Evolutionary conservation across 768 basidiomycete species (phyloP), one percentile per base, ranked within the genome.

Genomic region (Leccinellum albellum): DNA sequence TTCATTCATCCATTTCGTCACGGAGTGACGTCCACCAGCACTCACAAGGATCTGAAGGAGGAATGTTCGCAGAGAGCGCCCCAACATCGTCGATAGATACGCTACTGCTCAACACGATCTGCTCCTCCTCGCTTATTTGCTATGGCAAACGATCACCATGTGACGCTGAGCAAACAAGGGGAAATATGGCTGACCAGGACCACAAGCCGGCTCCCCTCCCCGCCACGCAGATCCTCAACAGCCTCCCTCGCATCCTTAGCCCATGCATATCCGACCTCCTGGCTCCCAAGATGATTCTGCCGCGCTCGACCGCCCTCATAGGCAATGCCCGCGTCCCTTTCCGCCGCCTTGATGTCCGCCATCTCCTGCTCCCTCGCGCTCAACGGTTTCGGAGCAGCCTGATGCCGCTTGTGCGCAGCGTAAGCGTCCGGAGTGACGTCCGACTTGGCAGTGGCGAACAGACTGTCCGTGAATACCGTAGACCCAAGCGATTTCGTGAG

Each of bases 351-450:
- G 57, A 96, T 79, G 54, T 87, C 85, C 0, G 81, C 87, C 59
- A 96, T 79, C 69, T 95, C 94, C 58, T 85, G 81, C 72, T 98
- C 95, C 31, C 87, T 81, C 0, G 83, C 81, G 37, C 87, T 92
- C 64, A 97, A 78, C 1, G 94, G 96, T 59, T 90, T 81, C 2
- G 92, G 89, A 1, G 92, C 89, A 31, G 82, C 76, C 50, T 82
- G 70, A 66, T 93, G 89, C 15, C 77, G 81, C 57, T 82, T 78
- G 66, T 96, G 93, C 31, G 84, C 80, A 21, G 81, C 79, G 64
- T 96, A 94, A 0, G 89, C 84, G 48, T 82, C 80, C 1, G 84
- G 75, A 4, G 83, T 85, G 53, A 89, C 64, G 61, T 91, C 87
- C 13, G 73, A 75, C 68, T 85, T 89, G 53, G 81, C 79, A 0